Evolutionary conservation across 192 early-diverging fungal genomes (phyloP).

Genomic region (Entomortierella beljakovae): DNA sequence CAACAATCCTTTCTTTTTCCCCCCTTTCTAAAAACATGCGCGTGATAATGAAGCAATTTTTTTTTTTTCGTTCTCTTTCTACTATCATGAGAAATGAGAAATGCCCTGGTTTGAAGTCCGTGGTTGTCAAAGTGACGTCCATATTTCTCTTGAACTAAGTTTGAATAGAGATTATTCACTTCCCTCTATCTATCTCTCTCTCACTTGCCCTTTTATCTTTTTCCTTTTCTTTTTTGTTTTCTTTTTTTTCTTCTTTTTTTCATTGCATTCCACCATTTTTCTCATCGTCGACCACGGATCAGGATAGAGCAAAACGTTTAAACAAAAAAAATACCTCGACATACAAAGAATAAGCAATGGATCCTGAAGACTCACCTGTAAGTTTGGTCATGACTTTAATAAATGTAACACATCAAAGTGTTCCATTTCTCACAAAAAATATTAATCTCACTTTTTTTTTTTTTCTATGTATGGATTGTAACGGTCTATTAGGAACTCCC

Average conservation of each 20-base stretch:
- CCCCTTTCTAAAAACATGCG: background rate
- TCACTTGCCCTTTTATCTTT: too few species aligned
- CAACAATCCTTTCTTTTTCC: background rate
- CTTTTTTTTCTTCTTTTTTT: background rate
- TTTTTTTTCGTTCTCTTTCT: background rate
- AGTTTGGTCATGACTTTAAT: background rate
- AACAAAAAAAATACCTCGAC: too few species aligned
- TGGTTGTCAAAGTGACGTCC: too few species aligned
- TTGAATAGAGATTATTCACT: too few species aligned
- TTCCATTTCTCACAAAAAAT: background rate
- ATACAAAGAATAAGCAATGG: constrained; percentile 19
- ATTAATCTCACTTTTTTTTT: background rate
- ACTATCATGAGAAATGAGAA: background rate
- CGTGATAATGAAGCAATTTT: background rate
- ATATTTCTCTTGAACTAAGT: too few species aligned
- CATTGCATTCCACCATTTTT: too few species aligned
- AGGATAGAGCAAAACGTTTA: too few species aligned
- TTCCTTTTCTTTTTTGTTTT: background rate
- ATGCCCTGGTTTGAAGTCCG: too few species aligned
- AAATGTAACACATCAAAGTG: background rate
- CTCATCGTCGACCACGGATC: too few species aligned
- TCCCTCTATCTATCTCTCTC: background rate
- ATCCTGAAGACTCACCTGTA: constrained; percentile 52
- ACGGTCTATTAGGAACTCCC: constrained; percentile 42
- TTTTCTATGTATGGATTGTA: background rate